These are phyloP conservation scores for Anethum foeniculum DNA, from an alignment of 140 eudicot species.

Conservation along the genomic window DNA sequence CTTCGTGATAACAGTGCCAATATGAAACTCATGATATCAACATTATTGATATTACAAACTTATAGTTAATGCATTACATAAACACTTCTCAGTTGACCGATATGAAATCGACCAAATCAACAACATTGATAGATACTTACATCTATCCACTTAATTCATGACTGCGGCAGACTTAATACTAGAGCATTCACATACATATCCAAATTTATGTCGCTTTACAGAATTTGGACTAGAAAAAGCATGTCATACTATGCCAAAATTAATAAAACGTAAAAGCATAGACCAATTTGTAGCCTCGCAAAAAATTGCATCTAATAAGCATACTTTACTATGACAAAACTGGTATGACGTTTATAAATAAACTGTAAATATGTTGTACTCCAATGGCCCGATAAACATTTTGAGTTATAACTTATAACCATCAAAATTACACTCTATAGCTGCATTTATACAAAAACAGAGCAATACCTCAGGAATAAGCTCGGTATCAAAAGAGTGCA, in stretches of 20 bases:
- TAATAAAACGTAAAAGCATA: background rate
- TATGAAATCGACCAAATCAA: background rate
- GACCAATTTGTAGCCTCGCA: background rate
- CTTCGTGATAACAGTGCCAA: no score
- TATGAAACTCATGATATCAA: background rate
- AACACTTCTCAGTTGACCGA: background rate
- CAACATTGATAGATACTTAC: background rate
- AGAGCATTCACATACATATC: background rate
- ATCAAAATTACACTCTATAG: background rate
- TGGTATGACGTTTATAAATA: background rate
- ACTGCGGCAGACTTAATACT: background rate
- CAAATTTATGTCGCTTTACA: background rate
- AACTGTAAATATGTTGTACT: background rate
- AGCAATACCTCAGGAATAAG: constrained; percentile 74
- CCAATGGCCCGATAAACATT: background rate
- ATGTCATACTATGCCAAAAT: background rate
- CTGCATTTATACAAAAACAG: background rate
- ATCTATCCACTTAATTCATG: background rate
- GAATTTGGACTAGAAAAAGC: background rate
- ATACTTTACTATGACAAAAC: background rate
- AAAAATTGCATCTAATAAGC: background rate
- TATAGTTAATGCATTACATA: background rate
- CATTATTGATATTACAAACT: background rate
- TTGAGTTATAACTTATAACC: background rate
- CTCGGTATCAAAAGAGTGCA: constrained; percentile 91